These are phyloP conservation scores for Articulospora tetracladia DNA, from an alignment of 495 filamentous ascomycete species.

Conservation along the genomic window DNA sequence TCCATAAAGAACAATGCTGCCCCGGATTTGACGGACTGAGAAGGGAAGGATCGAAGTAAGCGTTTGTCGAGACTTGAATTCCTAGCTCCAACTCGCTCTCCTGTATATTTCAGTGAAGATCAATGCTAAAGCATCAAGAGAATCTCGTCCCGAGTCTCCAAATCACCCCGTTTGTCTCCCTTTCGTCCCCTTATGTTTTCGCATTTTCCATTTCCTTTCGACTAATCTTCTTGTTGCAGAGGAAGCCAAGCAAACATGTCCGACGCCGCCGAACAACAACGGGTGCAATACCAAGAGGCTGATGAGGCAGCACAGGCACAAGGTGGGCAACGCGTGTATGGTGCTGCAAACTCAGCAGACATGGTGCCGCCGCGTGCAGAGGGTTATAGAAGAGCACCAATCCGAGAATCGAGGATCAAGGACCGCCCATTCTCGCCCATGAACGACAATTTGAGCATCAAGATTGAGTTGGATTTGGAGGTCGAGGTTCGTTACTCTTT, in stretches of 20 bases:
- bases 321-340: background rate
- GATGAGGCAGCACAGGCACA: background rate
- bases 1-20: background rate
- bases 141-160: background rate
- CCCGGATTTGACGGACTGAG: background rate
- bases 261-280: background rate
- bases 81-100: background rate
- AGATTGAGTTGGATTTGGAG: slow-evolving; percentile 10
- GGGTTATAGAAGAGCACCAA: background rate
- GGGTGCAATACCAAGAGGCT: background rate
- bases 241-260: background rate
- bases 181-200: too few relatives aligned
- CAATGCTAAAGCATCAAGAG: background rate
- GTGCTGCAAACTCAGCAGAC: background rate
- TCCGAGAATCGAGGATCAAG: slow-evolving; percentile 3
- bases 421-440: slow-evolving; percentile 1
- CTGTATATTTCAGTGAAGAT: background rate
- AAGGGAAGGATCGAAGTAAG: background rate
- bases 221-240: background rate
- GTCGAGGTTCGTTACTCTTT: background rate
- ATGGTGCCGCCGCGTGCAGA: background rate
- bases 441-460: slow-evolving; percentile 7
- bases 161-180: background rate
- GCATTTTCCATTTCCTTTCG: background rate
- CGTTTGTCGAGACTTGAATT: background rate